Percentiles rank a stretch among this genome's conserved stretches.
These are phyloP conservation scores for Suhomyces bokatorum DNA, from an alignment of 1,139 yeast genomes.

Conservation along the genomic window DNA sequence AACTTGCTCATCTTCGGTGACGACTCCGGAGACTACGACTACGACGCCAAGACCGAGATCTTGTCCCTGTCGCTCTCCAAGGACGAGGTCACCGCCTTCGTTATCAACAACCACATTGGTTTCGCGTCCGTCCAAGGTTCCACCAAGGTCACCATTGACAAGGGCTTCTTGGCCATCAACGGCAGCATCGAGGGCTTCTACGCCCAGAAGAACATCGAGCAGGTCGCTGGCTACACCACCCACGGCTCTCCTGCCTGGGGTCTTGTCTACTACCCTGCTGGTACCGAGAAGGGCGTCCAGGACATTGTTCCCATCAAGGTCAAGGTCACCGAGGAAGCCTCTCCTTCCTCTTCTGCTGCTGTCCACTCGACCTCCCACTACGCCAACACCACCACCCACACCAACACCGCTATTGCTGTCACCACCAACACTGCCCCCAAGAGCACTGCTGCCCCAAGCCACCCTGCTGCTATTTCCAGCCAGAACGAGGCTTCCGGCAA, in stretches of 20 bases:
- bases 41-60: slow-evolving; percentile 8
- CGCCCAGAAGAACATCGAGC: slow-evolving; percentile 43
- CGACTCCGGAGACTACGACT: slow-evolving; percentile 9
- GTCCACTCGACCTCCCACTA: slow-evolving; percentile 11
- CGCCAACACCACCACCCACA: slow-evolving; percentile 17
- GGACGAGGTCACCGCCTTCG: slow-evolving; percentile 1
- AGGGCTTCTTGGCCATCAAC: slow-evolving; percentile 28
- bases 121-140: slow-evolving; percentile 20
- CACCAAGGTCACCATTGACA: slow-evolving; percentile 18
- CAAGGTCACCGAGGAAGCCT: slow-evolving; percentile 12
- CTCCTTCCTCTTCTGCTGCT: slow-evolving; percentile 9
- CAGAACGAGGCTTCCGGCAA: neutral
- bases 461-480: no score
- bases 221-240: slow-evolving; percentile 35
- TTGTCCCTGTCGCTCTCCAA: neutral
- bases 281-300: slow-evolving; percentile 12
- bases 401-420: neutral
- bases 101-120: slow-evolving; percentile 11
- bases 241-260: slow-evolving; percentile 32
- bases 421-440: slow-evolving; percentile 12
- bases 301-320: slow-evolving; percentile 26
- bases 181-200: slow-evolving; percentile 36
- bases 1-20: slow-evolving; percentile 43
- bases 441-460: slow-evolving; percentile 7
- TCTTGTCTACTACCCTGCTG: slow-evolving; percentile 19